Percentiles rank a stretch among this genome's conserved stretches.
Conservation (phyloP, 1,139 yeast genomes). For the Magnusiomyces suaveolens region DNA sequence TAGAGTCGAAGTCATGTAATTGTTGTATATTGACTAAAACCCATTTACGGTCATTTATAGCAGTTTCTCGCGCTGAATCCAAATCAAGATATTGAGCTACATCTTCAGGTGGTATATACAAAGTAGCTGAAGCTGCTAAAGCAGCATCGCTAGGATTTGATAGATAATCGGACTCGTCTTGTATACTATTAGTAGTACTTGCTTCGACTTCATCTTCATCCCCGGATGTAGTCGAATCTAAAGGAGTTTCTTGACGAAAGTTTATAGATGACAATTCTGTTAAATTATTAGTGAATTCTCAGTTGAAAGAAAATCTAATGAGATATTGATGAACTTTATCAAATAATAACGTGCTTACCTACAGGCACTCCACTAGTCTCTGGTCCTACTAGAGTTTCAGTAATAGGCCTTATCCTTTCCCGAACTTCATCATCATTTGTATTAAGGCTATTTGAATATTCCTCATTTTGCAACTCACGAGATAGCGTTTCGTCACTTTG, state of each 20-base stretch:
- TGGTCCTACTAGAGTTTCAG: slow-evolving; percentile 63
- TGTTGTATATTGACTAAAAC: slow-evolving; percentile 82
- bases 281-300: no score
- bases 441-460: slow-evolving; percentile 25
- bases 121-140: slow-evolving; percentile 69
- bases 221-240: no score
- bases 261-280: no score
- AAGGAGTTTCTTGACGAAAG: no score
- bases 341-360: no score
- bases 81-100: slow-evolving; percentile 57
- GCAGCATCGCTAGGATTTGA: slow-evolving; percentile 41
- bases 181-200: neutral
- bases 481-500: slow-evolving; percentile 54
- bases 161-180: neutral
- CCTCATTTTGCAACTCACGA: slow-evolving; percentile 54
- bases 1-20: slow-evolving; percentile 74
- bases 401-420: slow-evolving; percentile 69
- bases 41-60: slow-evolving; percentile 64
- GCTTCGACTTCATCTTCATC: no score
- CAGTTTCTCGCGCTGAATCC: slow-evolving; percentile 62
- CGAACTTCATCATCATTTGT: slow-evolving; percentile 45
- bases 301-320: no score
- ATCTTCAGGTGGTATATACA: slow-evolving; percentile 92
- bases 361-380: slow-evolving; percentile 33
- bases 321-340: no score